These are phyloP conservation scores for Cutaneotrichosporon mucoides DNA, from an alignment of 1,284 basidiomycete genomes.

Conservation along the genomic window DNA sequence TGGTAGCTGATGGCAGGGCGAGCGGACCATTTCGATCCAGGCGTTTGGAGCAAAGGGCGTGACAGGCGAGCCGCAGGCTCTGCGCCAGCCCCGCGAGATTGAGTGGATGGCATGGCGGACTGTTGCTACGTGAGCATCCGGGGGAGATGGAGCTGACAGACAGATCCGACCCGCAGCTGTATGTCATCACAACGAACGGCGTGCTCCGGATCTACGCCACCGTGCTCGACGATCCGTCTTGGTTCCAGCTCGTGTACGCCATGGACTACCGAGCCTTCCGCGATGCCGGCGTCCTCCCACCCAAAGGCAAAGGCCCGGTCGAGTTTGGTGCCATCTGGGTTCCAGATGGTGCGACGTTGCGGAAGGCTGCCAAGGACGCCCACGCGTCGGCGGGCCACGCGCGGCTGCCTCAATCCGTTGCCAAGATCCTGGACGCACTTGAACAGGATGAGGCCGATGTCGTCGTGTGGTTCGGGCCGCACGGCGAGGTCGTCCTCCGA, in stretches of 20 bases:
- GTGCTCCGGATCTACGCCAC: slow-evolving; percentile 74
- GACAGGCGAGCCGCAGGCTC: slow-evolving; percentile 30
- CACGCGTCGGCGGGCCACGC: slow-evolving; percentile 48
- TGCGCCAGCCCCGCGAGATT: slow-evolving; percentile 39
- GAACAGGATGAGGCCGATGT: slow-evolving; percentile 70
- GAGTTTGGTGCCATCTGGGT: slow-evolving; percentile 32
- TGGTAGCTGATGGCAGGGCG: slow-evolving; percentile 11
- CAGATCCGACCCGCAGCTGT: slow-evolving; percentile 41
- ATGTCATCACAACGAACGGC: slow-evolving; percentile 38
- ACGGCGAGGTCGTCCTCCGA: slow-evolving; percentile 66
- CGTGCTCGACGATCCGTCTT: slow-evolving; percentile 77
- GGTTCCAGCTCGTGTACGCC: slow-evolving; percentile 72
- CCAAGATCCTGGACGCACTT: slow-evolving; percentile 28
- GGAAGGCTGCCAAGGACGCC: slow-evolving; percentile 18
- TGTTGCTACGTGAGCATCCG: slow-evolving; percentile 21
- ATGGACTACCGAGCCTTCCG: slow-evolving; percentile 58
- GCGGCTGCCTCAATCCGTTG: slow-evolving; percentile 17
- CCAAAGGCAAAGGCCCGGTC: slow-evolving; percentile 14
- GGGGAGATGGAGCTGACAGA: not conserved
- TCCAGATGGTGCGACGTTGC: slow-evolving; percentile 29
- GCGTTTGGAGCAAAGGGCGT: slow-evolving; percentile 25
- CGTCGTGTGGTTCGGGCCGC: slow-evolving; percentile 65
- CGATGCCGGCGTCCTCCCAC: not conserved
- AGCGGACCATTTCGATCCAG: slow-evolving; percentile 25
- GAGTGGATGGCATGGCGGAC: slow-evolving; percentile 42